Evolutionary conservation across 2,329 filamentous ascomycete genomes (phyloP), one percentile per base, ranked within the genome.

Genomic region (Cadophora malorum): DNA sequence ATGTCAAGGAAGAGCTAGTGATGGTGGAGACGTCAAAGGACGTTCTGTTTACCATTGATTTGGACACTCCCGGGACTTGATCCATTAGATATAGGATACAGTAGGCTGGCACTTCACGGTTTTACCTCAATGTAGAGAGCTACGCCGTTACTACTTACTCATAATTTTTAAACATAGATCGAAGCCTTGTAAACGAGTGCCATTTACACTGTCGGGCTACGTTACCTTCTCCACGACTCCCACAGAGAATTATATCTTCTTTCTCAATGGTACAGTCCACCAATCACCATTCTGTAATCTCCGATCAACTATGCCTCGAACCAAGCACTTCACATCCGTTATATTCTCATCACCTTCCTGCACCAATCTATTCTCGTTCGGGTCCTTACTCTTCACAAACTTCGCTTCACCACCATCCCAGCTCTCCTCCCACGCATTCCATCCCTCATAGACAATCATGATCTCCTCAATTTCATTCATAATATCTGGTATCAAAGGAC

Each of bases 41-140:
- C 65, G 88, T 94, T 3, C 76, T 95, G 41, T 94, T 95, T 78
- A 94, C 92, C 1, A 85, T 94, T 76, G 90, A 92, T 70, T 67
- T 77, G n/a, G 67, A 74, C 63, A 63, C 61, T 25, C 61, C 61
- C 14, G 61, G n/a, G 31, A n/a, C 16, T 38, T 53, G 45, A 41
- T 63, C 9, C 10, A 19, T 53, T 45, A 45, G 31, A 41, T 19
- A 50, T 41, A n/a, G 49, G 28, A 28, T 28, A 28, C 28, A 53
- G 61, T 63, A 19, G 3, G 41, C 3, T 28, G 28, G 41, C 41
- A 16, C 41, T 45, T 38, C 35, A 38, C 8, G 35, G 6, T 47
- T 47, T 10, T 53, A 28, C 10, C 6, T 28, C 23, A 4, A 53
- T 10, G 28, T 31, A 47, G 23, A 31, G 50, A 28, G 28, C 28